These are phyloP conservation scores for Zygosaccharomyces rouxii DNA, from an alignment of 805 yeast species.

Conservation along the genomic window DNA sequence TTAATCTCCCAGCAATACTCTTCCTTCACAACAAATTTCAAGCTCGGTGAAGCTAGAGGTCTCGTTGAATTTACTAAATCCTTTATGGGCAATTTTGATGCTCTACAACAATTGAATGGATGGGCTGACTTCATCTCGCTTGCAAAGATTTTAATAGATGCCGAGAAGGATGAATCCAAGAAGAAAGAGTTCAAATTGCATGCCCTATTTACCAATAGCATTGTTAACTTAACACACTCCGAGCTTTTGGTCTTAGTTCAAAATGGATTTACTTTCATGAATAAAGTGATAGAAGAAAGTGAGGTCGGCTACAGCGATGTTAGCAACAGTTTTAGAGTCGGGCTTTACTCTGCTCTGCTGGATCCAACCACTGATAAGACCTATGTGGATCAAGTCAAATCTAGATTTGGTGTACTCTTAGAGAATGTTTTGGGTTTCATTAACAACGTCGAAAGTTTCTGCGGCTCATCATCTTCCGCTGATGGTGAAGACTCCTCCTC, in stretches of 20 bases:
- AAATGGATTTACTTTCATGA: slow-evolving; percentile 53
- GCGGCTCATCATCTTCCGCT: background rate
- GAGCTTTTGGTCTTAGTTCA: slow-evolving; percentile 49
- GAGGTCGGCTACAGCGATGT: slow-evolving; percentile 27
- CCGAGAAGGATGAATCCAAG: slow-evolving; percentile 32
- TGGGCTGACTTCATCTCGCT: slow-evolving; percentile 46
- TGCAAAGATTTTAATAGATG: slow-evolving; percentile 37
- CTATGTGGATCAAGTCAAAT: slow-evolving; percentile 17
- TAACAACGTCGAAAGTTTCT: slow-evolving; percentile 13
- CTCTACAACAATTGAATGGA: slow-evolving; percentile 62
- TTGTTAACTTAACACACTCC: slow-evolving; percentile 45
- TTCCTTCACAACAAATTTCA: slow-evolving; percentile 48
- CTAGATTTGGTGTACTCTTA: slow-evolving; percentile 27
- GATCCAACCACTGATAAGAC: slow-evolving; percentile 33
- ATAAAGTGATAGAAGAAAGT: slow-evolving; percentile 44
- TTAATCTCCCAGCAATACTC: slow-evolving; percentile 78
- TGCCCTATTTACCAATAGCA: slow-evolving; percentile 59
- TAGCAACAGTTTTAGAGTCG: slow-evolving; percentile 44
- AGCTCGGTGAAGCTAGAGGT: slow-evolving; percentile 60
- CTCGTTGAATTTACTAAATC: slow-evolving; percentile 68
- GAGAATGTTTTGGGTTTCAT: slow-evolving; percentile 24
- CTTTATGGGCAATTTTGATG: slow-evolving; percentile 62
- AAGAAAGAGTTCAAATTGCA: slow-evolving; percentile 44
- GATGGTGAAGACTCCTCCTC: slow-evolving; percentile 19
- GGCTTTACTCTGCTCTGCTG: slow-evolving; percentile 48